Evolutionary conservation across 805 yeast genomes (phyloP), one percentile per base, ranked within the genome.

Genomic region (Pichia nanzhaoensis): DNA sequence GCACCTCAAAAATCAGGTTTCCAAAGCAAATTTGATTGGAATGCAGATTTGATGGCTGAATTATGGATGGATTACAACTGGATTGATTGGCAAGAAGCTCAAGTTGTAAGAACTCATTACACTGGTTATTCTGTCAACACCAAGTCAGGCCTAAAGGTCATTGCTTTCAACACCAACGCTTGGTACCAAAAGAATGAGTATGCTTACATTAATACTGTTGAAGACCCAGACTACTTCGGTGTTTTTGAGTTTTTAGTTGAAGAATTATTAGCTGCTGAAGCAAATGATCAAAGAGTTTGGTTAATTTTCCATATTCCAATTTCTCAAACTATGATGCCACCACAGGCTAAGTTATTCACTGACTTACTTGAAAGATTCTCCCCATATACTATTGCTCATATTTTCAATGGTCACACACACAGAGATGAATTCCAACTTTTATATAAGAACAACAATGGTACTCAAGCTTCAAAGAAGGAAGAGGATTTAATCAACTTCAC

Each of bases 371-470:
- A 78, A 55, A 71, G 89, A 60, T 82, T 81, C 59, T 75, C 83
- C 28, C 86, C 85, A 17, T 71, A 72, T 55, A 78, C 84, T 10
- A 78, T 82, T 59, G 83, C 87, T 8, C 82, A 75, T 38, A 67
- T 80, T 27, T 82, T 82, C 67, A 80, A 73, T 57, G 90, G 89
- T 21, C 86, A 81, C 56, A 79, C 85, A 5, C 89, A 82, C 55
- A 65, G 67, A 51, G 90, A 82, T 61, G 83, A 81, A 60, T 82
- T 82, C 66, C 70, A 75, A 44, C 65, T 82, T 5, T 63, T 78
- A 38, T 81, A 80, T 55, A 39, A 45, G 5, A 72, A 73, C 3
- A 64, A 71, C 20, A 71, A 71, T 53, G 74, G 72, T 22, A 41
- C 46, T 33, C 42, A 49, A 28, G 36, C 38, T 4, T 47, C 47